These are phyloP conservation scores for Trichoderma afroharzianum DNA, from an alignment of 2,329 filamentous ascomycete genomes.

Conservation along the genomic window DNA sequence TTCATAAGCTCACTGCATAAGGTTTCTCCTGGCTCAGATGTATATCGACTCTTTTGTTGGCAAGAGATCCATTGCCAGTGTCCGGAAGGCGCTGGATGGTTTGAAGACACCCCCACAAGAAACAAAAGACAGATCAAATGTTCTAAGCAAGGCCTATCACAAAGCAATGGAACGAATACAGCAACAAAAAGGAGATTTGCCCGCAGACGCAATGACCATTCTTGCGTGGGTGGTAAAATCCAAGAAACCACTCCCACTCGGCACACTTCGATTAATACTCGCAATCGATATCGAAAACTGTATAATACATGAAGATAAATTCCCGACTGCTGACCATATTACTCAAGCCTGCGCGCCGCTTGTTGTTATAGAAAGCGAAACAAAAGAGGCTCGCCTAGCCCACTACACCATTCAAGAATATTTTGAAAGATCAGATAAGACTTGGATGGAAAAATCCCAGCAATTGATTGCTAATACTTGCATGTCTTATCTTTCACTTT, in stretches of 20 bases:
- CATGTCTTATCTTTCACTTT: slow-evolving; percentile 36
- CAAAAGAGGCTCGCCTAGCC: slow-evolving; percentile 38
- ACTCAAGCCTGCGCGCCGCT: slow-evolving; percentile 41
- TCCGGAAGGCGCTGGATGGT: slow-evolving; percentile 11
- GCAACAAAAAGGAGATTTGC: slow-evolving; percentile 33
- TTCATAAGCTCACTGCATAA: neutral
- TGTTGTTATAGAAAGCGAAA: slow-evolving; percentile 35
- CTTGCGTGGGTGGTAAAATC: slow-evolving; percentile 41
- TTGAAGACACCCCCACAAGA: neutral
- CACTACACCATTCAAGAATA: slow-evolving; percentile 47
- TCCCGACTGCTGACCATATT: slow-evolving; percentile 32
- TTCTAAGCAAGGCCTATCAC: slow-evolving; percentile 41
- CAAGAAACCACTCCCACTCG: slow-evolving; percentile 29
- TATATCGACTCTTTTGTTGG: neutral
- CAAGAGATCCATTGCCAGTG: neutral
- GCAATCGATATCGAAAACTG: slow-evolving; percentile 30
- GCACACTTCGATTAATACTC: slow-evolving; percentile 42
- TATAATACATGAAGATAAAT: slow-evolving; percentile 25
- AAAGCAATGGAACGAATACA: slow-evolving; percentile 42
- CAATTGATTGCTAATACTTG: slow-evolving; percentile 30
- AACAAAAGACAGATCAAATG: slow-evolving; percentile 17
- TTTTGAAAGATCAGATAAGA: slow-evolving; percentile 34
- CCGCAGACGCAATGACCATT: slow-evolving; percentile 31
- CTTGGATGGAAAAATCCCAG: slow-evolving; percentile 32
- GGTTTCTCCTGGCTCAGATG: neutral